phyloP scores from a whole-genome alignment of 176 grass and related monocot species.

The Triticum turgidum region DNA sequence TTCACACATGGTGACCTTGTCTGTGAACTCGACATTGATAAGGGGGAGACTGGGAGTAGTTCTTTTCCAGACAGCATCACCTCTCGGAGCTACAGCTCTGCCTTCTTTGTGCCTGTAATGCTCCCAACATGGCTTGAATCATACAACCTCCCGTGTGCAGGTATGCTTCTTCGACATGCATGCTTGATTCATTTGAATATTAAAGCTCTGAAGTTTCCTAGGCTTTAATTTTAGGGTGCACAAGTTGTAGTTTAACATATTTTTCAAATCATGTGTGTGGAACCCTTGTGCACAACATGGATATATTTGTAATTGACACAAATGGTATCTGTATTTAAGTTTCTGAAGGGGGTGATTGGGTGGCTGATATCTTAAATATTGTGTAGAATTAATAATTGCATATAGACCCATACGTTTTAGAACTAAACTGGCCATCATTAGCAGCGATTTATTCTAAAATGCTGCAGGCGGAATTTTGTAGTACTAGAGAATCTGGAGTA shows the following conservation, averaged over 20 bases:
- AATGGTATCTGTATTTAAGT: neutral
- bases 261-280: neutral
- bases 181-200: neutral
- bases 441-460: neutral
- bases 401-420: neutral
- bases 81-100: neutral
- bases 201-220: neutral
- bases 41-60: neutral
- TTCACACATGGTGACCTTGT: neutral
- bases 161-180: neutral
- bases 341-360: neutral
- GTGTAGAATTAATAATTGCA: neutral
- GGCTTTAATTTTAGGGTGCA: neutral
- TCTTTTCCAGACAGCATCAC: neutral
- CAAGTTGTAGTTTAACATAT: neutral
- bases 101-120: neutral
- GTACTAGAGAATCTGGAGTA: neutral
- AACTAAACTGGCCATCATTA: neutral
- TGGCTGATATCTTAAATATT: neutral
- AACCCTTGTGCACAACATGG: neutral
- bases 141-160: neutral
- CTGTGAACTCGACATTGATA: neutral
- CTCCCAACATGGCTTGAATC: slow-evolving; percentile 13
- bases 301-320: neutral
- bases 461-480: neutral